These are phyloP conservation scores for Phytophthora palmivora DNA, from an alignment of 352 stramenopile species.

Conservation along the genomic window DNA sequence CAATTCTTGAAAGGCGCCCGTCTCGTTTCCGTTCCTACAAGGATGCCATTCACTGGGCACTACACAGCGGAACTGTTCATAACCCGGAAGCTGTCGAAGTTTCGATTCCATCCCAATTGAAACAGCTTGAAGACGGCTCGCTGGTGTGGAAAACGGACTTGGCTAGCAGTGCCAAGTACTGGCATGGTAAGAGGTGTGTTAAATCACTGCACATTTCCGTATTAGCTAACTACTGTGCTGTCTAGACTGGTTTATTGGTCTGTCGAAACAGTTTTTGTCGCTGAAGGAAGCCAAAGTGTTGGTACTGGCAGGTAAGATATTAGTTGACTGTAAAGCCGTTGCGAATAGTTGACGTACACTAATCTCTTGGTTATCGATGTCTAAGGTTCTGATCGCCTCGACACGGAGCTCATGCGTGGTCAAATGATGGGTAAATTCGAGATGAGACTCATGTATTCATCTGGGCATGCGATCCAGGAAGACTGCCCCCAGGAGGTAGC, in stretches of 20 bases:
- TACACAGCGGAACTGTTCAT: conserved; percentile 77
- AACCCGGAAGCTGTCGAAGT: conserved; percentile 79
- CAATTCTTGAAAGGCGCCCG: conserved; percentile 78
- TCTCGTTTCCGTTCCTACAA: conserved; percentile 67
- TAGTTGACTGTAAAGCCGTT: neutral
- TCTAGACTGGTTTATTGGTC: conserved; percentile 83
- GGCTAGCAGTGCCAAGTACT: conserved; percentile 74
- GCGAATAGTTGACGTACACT: too few species aligned
- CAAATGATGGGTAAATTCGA: conserved; percentile 94
- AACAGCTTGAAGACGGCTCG: conserved; percentile 50
- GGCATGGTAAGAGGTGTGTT: conserved; percentile 53
- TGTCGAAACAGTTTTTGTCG: conserved; percentile 88
- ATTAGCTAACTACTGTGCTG: neutral
- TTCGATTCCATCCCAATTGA: conserved; percentile 85
- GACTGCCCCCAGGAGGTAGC: conserved; percentile 82
- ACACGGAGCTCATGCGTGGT: conserved; percentile 87
- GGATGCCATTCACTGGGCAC: conserved; percentile 82
- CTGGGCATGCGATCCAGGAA: conserved; percentile 91
- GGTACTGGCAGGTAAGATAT: conserved; percentile 67
- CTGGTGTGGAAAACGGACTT: conserved; percentile 85
- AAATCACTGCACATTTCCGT: too few species aligned
- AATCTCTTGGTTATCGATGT: conserved; percentile 1
- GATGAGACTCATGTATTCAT: conserved; percentile 84
- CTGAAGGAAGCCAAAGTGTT: conserved; percentile 84
- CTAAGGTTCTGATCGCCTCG: conserved; percentile 78